Evolutionary conservation across 2,329 filamentous ascomycete genomes (phyloP).

Genomic region (Colletotrichum graminicola): DNA sequence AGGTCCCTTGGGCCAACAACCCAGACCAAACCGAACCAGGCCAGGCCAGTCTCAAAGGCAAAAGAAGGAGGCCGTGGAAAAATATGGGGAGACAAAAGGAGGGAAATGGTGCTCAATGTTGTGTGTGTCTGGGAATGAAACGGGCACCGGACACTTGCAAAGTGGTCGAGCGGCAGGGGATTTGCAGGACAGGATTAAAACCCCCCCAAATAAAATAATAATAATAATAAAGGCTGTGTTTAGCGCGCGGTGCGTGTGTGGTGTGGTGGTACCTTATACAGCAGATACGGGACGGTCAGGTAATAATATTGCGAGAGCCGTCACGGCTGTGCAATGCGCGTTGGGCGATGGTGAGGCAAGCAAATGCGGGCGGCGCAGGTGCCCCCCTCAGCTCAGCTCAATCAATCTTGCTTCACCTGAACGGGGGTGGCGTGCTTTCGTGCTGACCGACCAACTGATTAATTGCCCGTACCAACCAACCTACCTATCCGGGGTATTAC

Average conservation of each 20-base stretch:
- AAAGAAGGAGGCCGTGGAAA: background rate
- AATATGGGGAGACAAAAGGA: background rate
- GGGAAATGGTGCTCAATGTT: slow-evolving; percentile 15
- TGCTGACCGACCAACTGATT: background rate
- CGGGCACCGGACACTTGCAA: slow-evolving; percentile 28
- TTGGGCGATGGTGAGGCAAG: slow-evolving; percentile 1
- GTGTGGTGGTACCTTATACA: background rate
- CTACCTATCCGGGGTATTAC: too few relatives aligned
- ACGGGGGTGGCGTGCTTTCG: background rate
- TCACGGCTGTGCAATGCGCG: slow-evolving; percentile 1
- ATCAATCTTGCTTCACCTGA: background rate
- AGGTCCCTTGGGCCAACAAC: background rate
- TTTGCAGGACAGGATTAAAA: background rate
- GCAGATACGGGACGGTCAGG: background rate
- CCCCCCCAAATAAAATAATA: too few relatives aligned
- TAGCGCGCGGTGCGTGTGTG: background rate
- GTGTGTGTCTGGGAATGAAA: slow-evolving; percentile 37
- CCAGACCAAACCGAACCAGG: background rate
- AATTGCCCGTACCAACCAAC: background rate
- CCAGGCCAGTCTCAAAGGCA: background rate
- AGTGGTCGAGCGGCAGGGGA: slow-evolving; percentile 24
- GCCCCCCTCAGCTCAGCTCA: background rate
- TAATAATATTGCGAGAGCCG: background rate
- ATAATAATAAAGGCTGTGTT: background rate
- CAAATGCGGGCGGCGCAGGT: background rate